Evolutionary conservation across 2,329 filamentous ascomycete species (phyloP).

Genomic region (Fusarium austroafricanum): DNA sequence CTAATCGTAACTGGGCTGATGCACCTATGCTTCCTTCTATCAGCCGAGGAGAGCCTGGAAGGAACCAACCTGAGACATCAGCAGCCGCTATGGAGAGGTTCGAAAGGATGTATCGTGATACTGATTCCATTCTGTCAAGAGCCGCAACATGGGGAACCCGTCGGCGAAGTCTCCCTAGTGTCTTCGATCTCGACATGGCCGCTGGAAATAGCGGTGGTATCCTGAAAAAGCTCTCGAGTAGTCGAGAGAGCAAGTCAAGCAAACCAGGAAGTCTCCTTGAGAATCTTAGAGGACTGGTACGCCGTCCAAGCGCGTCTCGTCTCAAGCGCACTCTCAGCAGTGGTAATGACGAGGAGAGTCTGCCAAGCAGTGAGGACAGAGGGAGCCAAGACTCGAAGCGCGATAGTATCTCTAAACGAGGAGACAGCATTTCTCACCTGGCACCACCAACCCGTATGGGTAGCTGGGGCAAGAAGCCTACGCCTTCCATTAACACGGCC

Average conservation of each 20-base stretch:
- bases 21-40: conserved; percentile 62
- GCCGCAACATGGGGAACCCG: conserved; percentile 78
- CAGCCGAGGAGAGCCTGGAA: conserved; percentile 44
- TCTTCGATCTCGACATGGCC: conserved; percentile 65
- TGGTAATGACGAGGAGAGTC: conserved; percentile 47
- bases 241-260: conserved; percentile 58
- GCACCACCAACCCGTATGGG: conserved; percentile 62
- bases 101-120: conserved; percentile 64
- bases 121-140: conserved; percentile 68
- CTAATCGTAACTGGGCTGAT: conserved; percentile 62
- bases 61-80: conserved; percentile 62
- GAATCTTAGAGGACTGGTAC: conserved; percentile 62
- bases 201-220: conserved; percentile 70
- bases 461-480: conserved; percentile 64
- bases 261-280: conserved; percentile 62
- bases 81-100: conserved; percentile 66
- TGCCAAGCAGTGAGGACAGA: conserved; percentile 39
- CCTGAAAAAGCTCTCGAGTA: conserved; percentile 70
- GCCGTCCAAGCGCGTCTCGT: conserved; percentile 59
- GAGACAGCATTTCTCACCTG: conserved; percentile 59
- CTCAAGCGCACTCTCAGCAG: conserved; percentile 62
- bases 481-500: conserved; percentile 70
- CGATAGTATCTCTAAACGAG: conserved; percentile 53
- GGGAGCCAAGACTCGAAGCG: conserved; percentile 46
- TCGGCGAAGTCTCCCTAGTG: conserved; percentile 71